phyloP scores from a whole-genome alignment of 176 grass and related monocot genomes.

The Paspalum notatum region DNA sequence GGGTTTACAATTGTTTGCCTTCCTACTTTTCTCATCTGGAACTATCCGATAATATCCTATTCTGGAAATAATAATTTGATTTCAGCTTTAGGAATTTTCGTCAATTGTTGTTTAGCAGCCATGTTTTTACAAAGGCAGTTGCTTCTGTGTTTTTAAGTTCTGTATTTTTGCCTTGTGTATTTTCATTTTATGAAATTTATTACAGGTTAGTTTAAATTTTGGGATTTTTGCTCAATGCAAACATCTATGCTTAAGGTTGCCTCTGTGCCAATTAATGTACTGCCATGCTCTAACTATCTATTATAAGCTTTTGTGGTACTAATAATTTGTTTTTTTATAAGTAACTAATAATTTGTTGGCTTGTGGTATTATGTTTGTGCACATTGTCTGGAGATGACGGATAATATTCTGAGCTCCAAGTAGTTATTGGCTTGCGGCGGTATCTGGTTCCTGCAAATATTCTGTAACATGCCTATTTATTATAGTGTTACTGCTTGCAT shows the following conservation, averaged over 20 bases:
- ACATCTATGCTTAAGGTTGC: slow-evolving; percentile 17
- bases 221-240: background rate
- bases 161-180: slow-evolving; percentile 25
- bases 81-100: slow-evolving; percentile 10
- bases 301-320: background rate
- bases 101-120: slow-evolving; percentile 5
- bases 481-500: background rate
- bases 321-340: slow-evolving; percentile 15
- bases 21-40: background rate
- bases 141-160: slow-evolving; percentile 7
- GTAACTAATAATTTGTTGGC: background rate
- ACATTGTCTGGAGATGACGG: background rate
- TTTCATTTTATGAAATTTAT: background rate
- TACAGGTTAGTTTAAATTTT: background rate
- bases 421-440: slow-evolving; percentile 11
- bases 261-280: background rate
- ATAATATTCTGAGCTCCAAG: slow-evolving; percentile 3
- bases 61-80: slow-evolving; percentile 19
- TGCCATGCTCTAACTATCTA: background rate
- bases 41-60: slow-evolving; percentile 20
- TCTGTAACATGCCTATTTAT: slow-evolving; percentile 12
- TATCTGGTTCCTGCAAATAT: slow-evolving; percentile 5
- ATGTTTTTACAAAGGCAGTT: slow-evolving; percentile 10
- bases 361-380: slow-evolving; percentile 1
- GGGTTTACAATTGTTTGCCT: background rate